These are phyloP conservation scores for Melastoma malabathricum DNA, from an alignment of 345 rosid species.

Conservation along the genomic window DNA sequence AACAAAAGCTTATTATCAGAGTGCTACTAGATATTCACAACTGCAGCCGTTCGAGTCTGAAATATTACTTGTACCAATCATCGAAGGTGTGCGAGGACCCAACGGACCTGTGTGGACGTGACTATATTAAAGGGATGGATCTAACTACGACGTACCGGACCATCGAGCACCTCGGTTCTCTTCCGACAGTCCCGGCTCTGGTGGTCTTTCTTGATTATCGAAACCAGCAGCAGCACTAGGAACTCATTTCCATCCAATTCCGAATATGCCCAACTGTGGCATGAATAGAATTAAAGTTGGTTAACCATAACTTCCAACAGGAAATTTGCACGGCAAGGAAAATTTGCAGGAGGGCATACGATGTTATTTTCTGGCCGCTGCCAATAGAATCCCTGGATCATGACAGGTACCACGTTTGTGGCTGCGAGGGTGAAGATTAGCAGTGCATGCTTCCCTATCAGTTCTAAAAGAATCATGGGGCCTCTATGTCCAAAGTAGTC, in stretches of 20 bases:
- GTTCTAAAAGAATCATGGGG: constrained; percentile 36
- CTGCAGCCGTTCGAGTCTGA: too few species aligned
- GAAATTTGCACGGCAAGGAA: not conserved
- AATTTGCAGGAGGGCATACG: constrained; percentile 19
- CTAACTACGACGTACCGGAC: too few species aligned
- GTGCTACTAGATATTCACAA: too few species aligned
- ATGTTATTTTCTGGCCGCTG: constrained; percentile 51
- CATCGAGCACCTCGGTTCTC: too few species aligned
- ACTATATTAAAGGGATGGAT: too few species aligned
- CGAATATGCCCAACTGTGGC: constrained; percentile 31
- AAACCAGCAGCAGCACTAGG: too few species aligned
- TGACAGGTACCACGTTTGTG: constrained; percentile 48
- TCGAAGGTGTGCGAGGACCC: too few species aligned
- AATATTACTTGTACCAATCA: too few species aligned
- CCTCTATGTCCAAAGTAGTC: constrained; percentile 46
- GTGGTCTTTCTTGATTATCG: too few species aligned
- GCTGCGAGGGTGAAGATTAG: constrained; percentile 46
- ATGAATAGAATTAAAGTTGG: not conserved
- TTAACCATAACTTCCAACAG: not conserved
- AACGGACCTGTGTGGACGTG: too few species aligned
- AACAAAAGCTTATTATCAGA: too few species aligned
- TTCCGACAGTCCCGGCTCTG: too few species aligned
- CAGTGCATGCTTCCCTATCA: constrained; percentile 83
- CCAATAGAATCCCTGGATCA: constrained; percentile 80
- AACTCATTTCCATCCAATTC: constrained; percentile 22